Evolutionary conservation across 768 basidiomycete genomes (phyloP), one percentile per base, ranked within the genome.

Genomic region (Boletales sp.): DNA sequence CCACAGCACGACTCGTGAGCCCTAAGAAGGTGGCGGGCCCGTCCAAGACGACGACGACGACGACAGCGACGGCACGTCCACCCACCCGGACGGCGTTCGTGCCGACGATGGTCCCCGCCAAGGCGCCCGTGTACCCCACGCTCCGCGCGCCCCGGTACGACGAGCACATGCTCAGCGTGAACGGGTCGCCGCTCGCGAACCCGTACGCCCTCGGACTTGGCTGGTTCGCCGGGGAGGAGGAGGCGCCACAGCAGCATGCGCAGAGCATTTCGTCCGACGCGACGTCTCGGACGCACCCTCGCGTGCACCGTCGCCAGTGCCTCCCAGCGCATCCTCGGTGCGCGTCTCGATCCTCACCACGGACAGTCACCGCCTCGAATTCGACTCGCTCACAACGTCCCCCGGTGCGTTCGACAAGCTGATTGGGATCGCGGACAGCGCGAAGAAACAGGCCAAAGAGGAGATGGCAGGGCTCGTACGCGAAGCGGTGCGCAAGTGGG

Each of bases 151-250:
- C 87, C 11, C 79, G 86, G 37, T 80, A 75, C 55, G 81, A 89
- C 59, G 90, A 93, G 66, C 82, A 75, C 59, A 81, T 91, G 80
- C 74, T 91, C 43, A 88, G 88, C 59, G 67, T 86, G 17, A 92
- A 93, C 52, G 90, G 90, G 5, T 90, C 87, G 0, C 90, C 90
- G 0, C 74, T 92, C 15, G 81, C 83, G 15, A 90, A 90, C 62
- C 88, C 89, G 1, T 86, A 84, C 59, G 74, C 82, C 51, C 80
- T 84, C 56, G 84, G 83, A 17, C 62, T 82, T 39, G 72, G 77
- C 35, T 81, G 83, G 83, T 77, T 84, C 56, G 73, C 74, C 53
- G 52, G 56, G 1, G 69, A 71, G 11, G 63, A 66, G 30, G 56
- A 49, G 4, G 56, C 24, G 24, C 24, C 24, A 27, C 24, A 6